These are phyloP conservation scores for Colletotrichum shisoi DNA, from an alignment of 2,329 filamentous ascomycete genomes.

Conservation along the genomic window DNA sequence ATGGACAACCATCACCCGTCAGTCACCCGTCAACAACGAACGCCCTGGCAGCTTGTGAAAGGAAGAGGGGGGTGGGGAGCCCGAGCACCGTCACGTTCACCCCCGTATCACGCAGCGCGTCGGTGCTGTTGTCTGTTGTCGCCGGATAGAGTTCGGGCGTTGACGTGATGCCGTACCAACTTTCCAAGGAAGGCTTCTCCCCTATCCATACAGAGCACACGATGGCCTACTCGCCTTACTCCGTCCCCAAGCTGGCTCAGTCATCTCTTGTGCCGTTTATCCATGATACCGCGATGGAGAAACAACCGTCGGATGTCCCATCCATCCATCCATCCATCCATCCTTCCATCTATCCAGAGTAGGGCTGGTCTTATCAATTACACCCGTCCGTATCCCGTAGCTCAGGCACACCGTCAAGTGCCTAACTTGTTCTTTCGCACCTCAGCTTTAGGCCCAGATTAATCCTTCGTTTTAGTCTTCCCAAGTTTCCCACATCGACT, in stretches of 20 bases:
- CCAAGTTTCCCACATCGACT: neutral
- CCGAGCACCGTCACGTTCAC: slow-evolving; percentile 9
- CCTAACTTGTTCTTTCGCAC: neutral
- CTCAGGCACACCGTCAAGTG: slow-evolving; percentile 2
- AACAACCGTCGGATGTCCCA: neutral
- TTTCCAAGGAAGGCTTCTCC: neutral
- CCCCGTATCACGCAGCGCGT: neutral
- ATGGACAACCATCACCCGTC: slow-evolving; percentile 12
- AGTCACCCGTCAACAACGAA: slow-evolving; percentile 29
- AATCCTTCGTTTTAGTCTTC: neutral
- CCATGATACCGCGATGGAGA: slow-evolving; percentile 5
- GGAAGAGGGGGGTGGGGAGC: neutral
- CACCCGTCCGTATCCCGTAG: neutral
- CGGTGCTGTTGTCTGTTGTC: neutral
- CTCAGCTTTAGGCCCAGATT: slow-evolving; percentile 2
- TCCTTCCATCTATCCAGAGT: neutral
- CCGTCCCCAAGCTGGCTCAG: neutral
- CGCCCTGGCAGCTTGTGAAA: slow-evolving; percentile 24
- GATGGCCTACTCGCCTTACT: neutral
- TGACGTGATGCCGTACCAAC: slow-evolving; percentile 28
- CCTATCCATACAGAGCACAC: neutral
- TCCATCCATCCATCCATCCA: no score
- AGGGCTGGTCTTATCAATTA: neutral
- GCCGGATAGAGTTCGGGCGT: slow-evolving; percentile 29
- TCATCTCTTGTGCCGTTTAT: slow-evolving; percentile 1